Evolutionary conservation across 2,329 filamentous ascomycete genomes (phyloP).

Genomic region (Fusarium oligoseptatum): DNA sequence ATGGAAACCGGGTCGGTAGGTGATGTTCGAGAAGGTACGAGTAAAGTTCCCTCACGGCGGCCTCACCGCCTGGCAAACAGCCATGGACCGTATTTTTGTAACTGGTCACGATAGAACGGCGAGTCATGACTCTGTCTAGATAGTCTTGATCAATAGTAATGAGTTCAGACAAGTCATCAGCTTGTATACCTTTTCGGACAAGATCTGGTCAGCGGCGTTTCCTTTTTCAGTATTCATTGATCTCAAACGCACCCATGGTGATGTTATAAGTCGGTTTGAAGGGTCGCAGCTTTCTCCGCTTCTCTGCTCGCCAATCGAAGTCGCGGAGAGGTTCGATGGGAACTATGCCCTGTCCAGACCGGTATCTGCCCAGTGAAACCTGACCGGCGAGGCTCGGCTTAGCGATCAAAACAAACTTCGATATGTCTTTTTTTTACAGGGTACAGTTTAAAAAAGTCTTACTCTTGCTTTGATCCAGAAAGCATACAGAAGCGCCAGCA

Average conservation of each 20-base stretch:
- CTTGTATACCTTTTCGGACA: not conserved
- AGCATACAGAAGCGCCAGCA: too few species aligned
- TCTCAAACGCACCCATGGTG: not conserved
- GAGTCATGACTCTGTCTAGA: not conserved
- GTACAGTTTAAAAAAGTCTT: too few species aligned
- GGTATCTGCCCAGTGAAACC: not conserved
- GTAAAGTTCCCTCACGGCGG: not conserved
- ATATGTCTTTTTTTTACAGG: too few species aligned
- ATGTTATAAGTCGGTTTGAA: not conserved
- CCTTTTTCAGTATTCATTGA: too few species aligned
- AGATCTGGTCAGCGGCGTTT: not conserved
- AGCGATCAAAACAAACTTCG: not conserved
- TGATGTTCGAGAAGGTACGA: not conserved
- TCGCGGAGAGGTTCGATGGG: not conserved
- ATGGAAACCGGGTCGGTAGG: not conserved
- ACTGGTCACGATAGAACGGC: not conserved
- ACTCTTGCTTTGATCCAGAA: too few species aligned
- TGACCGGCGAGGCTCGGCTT: not conserved
- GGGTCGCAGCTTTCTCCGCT: not conserved
- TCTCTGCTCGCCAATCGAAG: not conserved
- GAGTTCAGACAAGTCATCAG: not conserved
- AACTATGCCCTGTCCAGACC: not conserved
- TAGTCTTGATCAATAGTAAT: not conserved
- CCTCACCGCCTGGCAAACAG: not conserved
- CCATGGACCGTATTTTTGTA: not conserved